Conservation (phyloP, 2,329 filamentous ascomycete species). For the Torrubiella hemipterigena region DNA sequence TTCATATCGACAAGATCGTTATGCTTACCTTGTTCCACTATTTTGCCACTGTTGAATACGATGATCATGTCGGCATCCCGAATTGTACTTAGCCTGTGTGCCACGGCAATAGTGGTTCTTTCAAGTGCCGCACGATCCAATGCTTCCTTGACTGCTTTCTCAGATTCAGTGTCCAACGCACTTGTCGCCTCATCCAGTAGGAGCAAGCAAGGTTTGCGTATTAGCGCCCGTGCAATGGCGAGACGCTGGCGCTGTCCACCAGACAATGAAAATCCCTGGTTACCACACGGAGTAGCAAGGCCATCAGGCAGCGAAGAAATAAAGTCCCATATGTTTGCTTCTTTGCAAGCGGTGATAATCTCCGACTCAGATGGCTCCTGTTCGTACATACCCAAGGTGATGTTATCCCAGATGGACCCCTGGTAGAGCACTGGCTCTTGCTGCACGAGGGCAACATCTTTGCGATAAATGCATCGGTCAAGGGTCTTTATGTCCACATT, state of each 20-base stretch:
- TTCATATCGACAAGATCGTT: constrained; percentile 10
- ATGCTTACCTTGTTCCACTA: constrained; percentile 11
- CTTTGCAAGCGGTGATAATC: constrained; percentile 47
- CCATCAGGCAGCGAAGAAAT: constrained; percentile 45
- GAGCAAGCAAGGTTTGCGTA: constrained; percentile 52
- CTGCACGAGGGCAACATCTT: constrained; percentile 34
- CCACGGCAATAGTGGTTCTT: constrained; percentile 35
- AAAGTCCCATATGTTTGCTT: constrained; percentile 54
- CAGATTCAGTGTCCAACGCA: constrained; percentile 54
- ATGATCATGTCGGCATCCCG: constrained; percentile 34
- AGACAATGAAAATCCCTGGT: constrained; percentile 55
- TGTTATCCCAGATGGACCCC: constrained; percentile 35
- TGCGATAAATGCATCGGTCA: constrained; percentile 21
- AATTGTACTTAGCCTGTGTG: constrained; percentile 35
- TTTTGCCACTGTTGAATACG: constrained; percentile 12
- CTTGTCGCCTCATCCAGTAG: constrained; percentile 68
- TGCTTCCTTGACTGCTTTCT: constrained; percentile 48
- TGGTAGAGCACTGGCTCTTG: constrained; percentile 39
- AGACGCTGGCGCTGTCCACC: constrained; percentile 63
- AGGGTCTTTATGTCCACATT: constrained; percentile 15
- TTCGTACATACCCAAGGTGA: constrained; percentile 36
- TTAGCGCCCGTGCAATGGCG: constrained; percentile 57
- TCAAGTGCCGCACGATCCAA: constrained; percentile 37
- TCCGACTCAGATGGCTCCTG: constrained; percentile 39
- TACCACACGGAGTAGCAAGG: constrained; percentile 49